Percentiles rank a stretch among this genome's conserved stretches.
Evolutionary conservation across 2,329 filamentous ascomycete genomes (phyloP).

Genomic region (Beauveria pseudobassiana): DNA sequence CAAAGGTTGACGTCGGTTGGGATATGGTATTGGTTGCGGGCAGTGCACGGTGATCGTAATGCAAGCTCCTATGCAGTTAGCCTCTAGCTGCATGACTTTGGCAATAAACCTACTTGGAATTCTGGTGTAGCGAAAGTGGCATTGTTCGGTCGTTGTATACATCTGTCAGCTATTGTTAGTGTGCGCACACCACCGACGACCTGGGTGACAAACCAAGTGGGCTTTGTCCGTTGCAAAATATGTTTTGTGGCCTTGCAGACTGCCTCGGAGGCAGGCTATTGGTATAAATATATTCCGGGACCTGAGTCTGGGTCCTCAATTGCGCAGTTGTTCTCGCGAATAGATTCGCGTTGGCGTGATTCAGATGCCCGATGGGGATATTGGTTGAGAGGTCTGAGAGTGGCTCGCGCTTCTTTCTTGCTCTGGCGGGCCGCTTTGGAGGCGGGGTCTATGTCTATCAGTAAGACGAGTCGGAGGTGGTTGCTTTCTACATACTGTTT

Average conservation of each 20-base stretch:
- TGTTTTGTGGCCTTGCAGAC: neutral
- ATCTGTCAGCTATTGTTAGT: neutral
- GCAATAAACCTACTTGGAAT: neutral
- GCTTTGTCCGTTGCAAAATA: neutral
- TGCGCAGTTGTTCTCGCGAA: neutral
- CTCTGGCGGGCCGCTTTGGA: slow-evolving; percentile 21
- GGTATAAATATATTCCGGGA: neutral
- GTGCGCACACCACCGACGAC: neutral
- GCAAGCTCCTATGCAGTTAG: neutral
- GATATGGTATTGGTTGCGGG: slow-evolving; percentile 6
- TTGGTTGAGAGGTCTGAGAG: slow-evolving; percentile 29
- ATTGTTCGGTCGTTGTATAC: neutral
- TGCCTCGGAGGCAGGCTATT: neutral
- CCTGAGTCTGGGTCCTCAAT: neutral
- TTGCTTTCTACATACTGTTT: slow-evolving; percentile 32
- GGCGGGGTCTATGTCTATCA: slow-evolving; percentile 16
- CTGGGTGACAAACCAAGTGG: neutral
- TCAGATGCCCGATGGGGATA: slow-evolving; percentile 18
- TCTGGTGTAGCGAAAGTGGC: neutral
- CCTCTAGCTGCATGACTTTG: neutral
- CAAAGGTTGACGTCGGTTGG: neutral
- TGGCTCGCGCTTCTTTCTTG: slow-evolving; percentile 25
- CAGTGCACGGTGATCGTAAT: neutral
- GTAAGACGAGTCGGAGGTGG: neutral
- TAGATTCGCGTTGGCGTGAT: neutral